Evolutionary conservation across 352 stramenopile genomes (phyloP).

Genomic region (Phytopythium chamaehyphon): DNA sequence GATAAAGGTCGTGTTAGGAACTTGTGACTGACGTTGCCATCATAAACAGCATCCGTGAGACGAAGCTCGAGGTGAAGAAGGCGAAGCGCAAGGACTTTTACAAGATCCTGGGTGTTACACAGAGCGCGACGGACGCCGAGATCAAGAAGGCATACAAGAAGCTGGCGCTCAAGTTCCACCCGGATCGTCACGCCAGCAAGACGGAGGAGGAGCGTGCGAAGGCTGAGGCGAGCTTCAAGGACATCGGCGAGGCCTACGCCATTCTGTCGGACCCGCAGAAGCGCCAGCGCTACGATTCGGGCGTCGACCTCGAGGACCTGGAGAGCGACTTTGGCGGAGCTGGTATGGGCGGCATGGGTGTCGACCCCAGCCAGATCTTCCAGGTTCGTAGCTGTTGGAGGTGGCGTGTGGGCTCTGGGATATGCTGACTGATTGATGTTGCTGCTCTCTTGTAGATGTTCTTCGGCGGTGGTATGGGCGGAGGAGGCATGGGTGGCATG

Average conservation of each 20-base stretch:
- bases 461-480: conserved; percentile 53
- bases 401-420: neutral
- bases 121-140: conserved; percentile 83
- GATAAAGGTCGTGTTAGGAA: neutral
- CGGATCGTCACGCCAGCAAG: conserved; percentile 92
- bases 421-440: neutral
- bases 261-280: conserved; percentile 93
- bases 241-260: conserved; percentile 95
- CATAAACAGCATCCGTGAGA: conserved; percentile 69
- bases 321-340: conserved; percentile 80
- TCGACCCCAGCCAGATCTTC: conserved; percentile 84
- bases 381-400: conserved; percentile 33
- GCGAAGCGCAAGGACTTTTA: conserved; percentile 97
- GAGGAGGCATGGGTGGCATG: conserved; percentile 46
- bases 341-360: conserved; percentile 79
- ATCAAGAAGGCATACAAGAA: conserved; percentile 99
- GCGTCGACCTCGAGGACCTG: conserved; percentile 92
- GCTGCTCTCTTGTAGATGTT: conserved; percentile 57
- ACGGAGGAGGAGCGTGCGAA: conserved; percentile 88
- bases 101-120: conserved; percentile 84
- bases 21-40: neutral
- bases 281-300: conserved; percentile 93
- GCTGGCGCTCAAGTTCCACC: conserved; percentile 93
- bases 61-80: conserved; percentile 92
- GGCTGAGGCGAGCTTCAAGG: conserved; percentile 94